A percentile compares a stretch with the other conserved stretches of the same genome.
These are phyloP conservation scores for Aegilops tauschii DNA, from an alignment of 176 grass and related monocot genomes.

Conservation along the genomic window DNA sequence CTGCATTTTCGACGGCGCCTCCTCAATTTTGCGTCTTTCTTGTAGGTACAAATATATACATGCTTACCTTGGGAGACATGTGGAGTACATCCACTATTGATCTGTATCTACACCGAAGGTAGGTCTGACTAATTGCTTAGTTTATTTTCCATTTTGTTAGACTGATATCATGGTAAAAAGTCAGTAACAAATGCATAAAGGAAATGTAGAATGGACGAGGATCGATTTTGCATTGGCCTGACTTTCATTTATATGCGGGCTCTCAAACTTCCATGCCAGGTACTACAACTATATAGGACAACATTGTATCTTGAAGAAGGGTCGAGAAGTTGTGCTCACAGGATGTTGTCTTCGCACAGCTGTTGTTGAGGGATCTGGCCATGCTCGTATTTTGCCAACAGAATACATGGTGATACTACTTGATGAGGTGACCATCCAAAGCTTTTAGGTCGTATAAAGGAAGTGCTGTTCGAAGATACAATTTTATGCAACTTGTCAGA, in stretches of 20 bases:
- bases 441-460: conserved; percentile 20
- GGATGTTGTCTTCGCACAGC: conserved; percentile 93
- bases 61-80: conserved; percentile 87
- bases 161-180: neutral
- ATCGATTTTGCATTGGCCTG: neutral
- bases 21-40: conserved; percentile 13
- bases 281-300: conserved; percentile 80
- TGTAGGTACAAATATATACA: conserved; percentile 94
- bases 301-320: conserved; percentile 83
- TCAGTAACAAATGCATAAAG: neutral
- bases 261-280: conserved; percentile 34
- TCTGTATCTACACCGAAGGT: conserved; percentile 91
- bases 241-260: neutral
- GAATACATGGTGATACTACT: conserved; percentile 91
- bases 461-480: neutral
- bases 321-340: conserved; percentile 81
- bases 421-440: conserved; percentile 68
- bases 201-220: neutral
- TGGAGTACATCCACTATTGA: conserved; percentile 93
- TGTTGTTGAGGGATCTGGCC: conserved; percentile 63
- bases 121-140: conserved; percentile 21
- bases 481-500: conserved; percentile 19
- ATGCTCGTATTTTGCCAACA: conserved; percentile 80
- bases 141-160: conserved; percentile 13
- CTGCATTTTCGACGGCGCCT: neutral